Base-by-base conservation (phyloP, 2,329 filamentous ascomycete species). In the Lecanicillium sp. region DNA sequence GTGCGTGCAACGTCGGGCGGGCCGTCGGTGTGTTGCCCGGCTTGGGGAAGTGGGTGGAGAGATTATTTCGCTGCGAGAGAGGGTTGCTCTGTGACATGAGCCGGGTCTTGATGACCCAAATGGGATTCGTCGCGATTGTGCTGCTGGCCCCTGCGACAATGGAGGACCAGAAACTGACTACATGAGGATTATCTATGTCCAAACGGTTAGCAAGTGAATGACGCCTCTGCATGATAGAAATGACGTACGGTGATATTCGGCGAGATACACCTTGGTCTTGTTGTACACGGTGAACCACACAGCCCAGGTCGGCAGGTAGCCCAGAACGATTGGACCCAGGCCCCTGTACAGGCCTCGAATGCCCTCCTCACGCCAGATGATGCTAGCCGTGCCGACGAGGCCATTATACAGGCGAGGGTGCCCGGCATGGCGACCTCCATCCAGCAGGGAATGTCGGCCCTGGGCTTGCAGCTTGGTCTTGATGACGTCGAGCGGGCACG, bases 91-190 rank as follows among this genome's bases (percentile, higher is more conserved):
- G 92, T 28, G 92, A 95, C 92, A 97, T 97, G 51, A 98, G 76
- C 49, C 92, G 77, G 35, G 92, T 98, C 65, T 98, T 98, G 67
- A 98, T 95, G 28, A 98, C 92, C 92, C 92, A 98, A 44, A 98
- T 98, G 1, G 92, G 92, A 60, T 97, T 98, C 17, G 92, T 98
- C 46, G 83, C 84, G 46, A 97, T 74, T 4, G 92, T 98, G 49
- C 89, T 96, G 65, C 85, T 95, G 44, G 81, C 88, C 38, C 92
- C 92, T 17, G 90, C 92, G 41, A 88, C 76, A 44, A 98, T 78
- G 9, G 92, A 95, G 17, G 92, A 92, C 69, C 85, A 89, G 48
- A 92, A 83, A 56, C 87, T 87, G 52, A 90, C 77, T 32, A 87
- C 59, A 65, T 86, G 82, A 54, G 77, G 78, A 56, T 87, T 90